Conservation (phyloP, 2,329 filamentous ascomycete species). For the Penicillium capsulatum region DNA sequence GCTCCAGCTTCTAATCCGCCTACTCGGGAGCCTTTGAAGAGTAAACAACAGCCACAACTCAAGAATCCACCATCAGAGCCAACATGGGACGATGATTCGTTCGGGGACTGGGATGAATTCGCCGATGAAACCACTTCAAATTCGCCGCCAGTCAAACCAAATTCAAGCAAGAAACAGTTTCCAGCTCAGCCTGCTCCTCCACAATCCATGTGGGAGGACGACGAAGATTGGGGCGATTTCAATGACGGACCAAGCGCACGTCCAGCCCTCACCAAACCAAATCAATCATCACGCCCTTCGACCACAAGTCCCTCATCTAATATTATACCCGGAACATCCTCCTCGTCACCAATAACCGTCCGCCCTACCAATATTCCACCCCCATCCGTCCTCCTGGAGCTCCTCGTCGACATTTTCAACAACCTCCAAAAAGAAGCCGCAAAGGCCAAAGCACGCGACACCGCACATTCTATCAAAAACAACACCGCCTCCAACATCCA, state of each 20-base stretch:
- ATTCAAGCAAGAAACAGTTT: constrained; percentile 9
- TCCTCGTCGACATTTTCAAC: constrained; percentile 68
- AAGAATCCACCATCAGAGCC: constrained; percentile 15
- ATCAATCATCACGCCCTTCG: constrained; percentile 4
- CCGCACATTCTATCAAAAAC: constrained; percentile 2
- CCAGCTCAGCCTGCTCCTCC: constrained; percentile 1
- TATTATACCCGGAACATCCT: constrained; percentile 10
- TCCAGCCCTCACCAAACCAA: constrained; percentile 4
- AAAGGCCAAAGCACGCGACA: constrained; percentile 54
- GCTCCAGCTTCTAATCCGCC: constrained; percentile 6
- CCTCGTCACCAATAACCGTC: constrained; percentile 20
- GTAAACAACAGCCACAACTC: constrained; percentile 2
- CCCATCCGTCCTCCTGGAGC: constrained; percentile 72
- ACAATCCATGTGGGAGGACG: constrained; percentile 20
- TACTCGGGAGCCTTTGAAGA: not conserved
- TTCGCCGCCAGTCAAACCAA: constrained; percentile 9
- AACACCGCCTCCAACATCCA: constrained; percentile 25
- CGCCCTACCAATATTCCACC: constrained; percentile 86
- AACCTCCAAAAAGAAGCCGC: constrained; percentile 63
- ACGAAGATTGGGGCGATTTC: constrained; percentile 23
- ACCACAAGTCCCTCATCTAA: constrained; percentile 12
- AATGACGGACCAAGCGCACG: constrained; percentile 14
- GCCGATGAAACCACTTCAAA: constrained; percentile 13
- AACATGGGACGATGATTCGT: constrained; percentile 17
- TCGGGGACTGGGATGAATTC: constrained; percentile 22